Evolutionary conservation across 306 rosid genomes (phyloP).

Genomic region (Gynostemma pentaphyllum): DNA sequence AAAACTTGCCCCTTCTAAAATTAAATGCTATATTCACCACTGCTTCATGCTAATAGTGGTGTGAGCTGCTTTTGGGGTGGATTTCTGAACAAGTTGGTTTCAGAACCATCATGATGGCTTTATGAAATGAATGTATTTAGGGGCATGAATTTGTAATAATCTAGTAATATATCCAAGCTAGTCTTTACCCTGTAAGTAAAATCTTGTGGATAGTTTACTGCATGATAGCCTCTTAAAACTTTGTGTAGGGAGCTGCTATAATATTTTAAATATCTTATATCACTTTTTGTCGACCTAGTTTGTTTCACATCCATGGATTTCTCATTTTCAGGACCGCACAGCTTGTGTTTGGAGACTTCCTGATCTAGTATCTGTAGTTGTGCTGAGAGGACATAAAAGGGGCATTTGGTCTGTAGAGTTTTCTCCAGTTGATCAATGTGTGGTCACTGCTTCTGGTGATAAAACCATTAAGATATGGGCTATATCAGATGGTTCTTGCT

Average conservation of each 20-base stretch:
- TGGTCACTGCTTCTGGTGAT: slow-evolving; percentile 89
- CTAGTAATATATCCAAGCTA: not conserved
- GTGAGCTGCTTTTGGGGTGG: not conserved
- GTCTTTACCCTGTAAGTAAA: not conserved
- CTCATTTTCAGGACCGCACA: slow-evolving; percentile 63
- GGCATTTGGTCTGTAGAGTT: slow-evolving; percentile 96
- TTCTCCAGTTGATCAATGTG: slow-evolving; percentile 96
- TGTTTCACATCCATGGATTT: slow-evolving; percentile 2
- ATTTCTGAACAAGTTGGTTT: not conserved
- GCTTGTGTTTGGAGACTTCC: slow-evolving; percentile 97
- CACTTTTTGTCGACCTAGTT: not conserved
- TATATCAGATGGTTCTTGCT: slow-evolving; percentile 84
- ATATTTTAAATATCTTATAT: not conserved
- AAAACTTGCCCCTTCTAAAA: too few species aligned
- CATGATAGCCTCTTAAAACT: not conserved
- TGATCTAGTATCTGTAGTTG: slow-evolving; percentile 58
- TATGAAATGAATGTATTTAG: not conserved
- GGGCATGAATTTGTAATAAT: not conserved
- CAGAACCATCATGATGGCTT: not conserved
- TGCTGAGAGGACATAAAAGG: slow-evolving; percentile 84
- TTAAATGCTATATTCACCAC: not conserved
- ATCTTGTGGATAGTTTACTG: not conserved
- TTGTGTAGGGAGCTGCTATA: not conserved
- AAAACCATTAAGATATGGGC: slow-evolving; percentile 91
- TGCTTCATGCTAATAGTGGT: not conserved